Evolutionary conservation across 2,329 filamentous ascomycete species (phyloP).

Genomic region (Diaporthe sp.): DNA sequence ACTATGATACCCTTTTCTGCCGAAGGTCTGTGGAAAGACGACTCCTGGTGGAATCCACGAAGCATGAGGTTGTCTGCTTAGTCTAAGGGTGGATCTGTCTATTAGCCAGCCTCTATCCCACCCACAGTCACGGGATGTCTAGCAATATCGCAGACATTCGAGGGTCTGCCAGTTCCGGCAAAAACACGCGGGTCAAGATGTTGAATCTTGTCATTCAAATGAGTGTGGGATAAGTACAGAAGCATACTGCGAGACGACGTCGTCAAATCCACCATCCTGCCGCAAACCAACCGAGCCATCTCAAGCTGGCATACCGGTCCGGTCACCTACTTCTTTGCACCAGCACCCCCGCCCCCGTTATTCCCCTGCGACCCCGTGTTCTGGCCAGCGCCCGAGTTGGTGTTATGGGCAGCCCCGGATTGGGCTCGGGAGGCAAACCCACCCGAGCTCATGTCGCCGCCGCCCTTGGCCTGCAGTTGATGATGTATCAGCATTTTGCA

Average conservation of each 20-base stretch:
- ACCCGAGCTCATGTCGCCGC: conserved; percentile 14
- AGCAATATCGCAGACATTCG: no score
- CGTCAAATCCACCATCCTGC: neutral
- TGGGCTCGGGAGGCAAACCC: conserved; percentile 17
- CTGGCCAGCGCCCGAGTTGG: neutral
- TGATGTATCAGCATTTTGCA: neutral
- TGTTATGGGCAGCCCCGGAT: neutral
- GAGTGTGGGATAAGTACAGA: neutral
- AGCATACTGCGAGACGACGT: neutral
- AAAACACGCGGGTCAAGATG: neutral
- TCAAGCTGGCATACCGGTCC: no score
- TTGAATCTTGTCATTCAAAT: conserved; percentile 24
- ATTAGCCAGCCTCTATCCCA: neutral
- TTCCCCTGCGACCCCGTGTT: neutral
- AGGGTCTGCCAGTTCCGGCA: neutral
- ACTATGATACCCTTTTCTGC: conserved; percentile 38
- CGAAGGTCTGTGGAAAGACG: neutral
- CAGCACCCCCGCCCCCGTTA: neutral
- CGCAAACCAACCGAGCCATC: neutral
- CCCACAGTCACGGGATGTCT: neutral
- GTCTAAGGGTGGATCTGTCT: neutral
- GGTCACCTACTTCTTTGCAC: conserved; percentile 25
- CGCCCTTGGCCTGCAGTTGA: conserved; percentile 1
- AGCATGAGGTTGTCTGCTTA: neutral
- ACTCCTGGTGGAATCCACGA: no score